Base-by-base conservation (phyloP, 2,329 filamentous ascomycete species). In the Coleophoma eucalyptorum region DNA sequence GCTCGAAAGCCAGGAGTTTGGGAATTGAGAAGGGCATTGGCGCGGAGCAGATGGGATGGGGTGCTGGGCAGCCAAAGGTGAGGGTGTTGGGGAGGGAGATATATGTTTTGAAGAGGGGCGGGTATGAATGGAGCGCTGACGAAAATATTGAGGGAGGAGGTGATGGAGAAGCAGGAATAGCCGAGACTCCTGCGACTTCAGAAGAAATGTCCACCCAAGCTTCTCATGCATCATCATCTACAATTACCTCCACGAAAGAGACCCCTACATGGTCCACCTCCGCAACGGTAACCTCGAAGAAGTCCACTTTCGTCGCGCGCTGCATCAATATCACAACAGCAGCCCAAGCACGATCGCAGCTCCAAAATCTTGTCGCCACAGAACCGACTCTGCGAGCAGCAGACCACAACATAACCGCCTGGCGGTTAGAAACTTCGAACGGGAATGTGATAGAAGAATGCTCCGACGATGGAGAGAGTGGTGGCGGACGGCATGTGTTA, bases 41-140 rank as follows among this genome's bases (percentile, higher is more conserved):
- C 35, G 86, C 83, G 0, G 86, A 89, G 43, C 81, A 89, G 37
- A 81, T 88, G 61, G 84, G 83, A 0, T 87, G 86, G 76, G 87
- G 86, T 0, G 38, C 31, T 13, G 89, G 90, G 0, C 89, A 94
- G 66, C 89, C 90, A 0, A 78, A 79, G 26, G 75, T 93, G 3
- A 83, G 69, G 49, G 77, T 95, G 11, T 79, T 94, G 77, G 87
- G 86, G 0, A 79, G 89, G 48, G 83, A 90, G 47, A 73, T 95
- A 13, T 77, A 80, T 3, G 87, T 94, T 1, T 73, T 96, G 60
- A 91, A 90, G 67, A 75, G 90, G 58, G 84, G 87, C 65, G 89
- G 87, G 2, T 94, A 94, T 65, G 74, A 81, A 52, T 83, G 79
- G 75, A 57, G 35, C 50, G 53, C 55, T 31, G 53, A 42, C 43